phyloP scores from a whole-genome alignment of 2,329 filamentous ascomycete species.

The Aspergillus pseudoterreus region DNA sequence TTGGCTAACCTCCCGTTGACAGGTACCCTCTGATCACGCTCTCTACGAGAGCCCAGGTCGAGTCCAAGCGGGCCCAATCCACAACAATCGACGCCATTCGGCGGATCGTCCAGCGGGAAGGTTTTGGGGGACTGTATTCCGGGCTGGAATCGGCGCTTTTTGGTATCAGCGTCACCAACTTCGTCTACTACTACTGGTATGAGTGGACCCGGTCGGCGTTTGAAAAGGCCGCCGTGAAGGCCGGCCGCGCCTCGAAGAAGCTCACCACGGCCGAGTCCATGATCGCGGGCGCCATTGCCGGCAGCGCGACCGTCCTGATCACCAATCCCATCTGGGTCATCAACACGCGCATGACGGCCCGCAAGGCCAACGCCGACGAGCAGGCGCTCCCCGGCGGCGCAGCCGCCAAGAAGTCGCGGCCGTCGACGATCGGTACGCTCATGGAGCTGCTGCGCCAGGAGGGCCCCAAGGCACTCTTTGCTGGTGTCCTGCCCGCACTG shows the following conservation, averaged over 20 bases:
- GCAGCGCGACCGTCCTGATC: constrained; percentile 87
- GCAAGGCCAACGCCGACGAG: constrained; percentile 57
- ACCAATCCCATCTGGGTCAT: constrained; percentile 99
- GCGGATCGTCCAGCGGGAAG: constrained; percentile 87
- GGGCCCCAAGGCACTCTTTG: constrained; percentile 79
- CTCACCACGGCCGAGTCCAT: constrained; percentile 91
- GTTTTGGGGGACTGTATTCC: constrained; percentile 81
- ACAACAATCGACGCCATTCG: constrained; percentile 78
- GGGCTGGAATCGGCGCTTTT: constrained; percentile 93
- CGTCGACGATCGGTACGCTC: constrained; percentile 74
- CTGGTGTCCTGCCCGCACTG: constrained; percentile 86
- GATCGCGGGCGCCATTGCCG: constrained; percentile 89
- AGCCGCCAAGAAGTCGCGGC: constrained; percentile 49
- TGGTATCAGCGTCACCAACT: constrained; percentile 97
- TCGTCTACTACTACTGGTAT: constrained; percentile 99
- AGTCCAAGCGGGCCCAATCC: constrained; percentile 87
- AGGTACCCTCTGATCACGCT: constrained; percentile 96
- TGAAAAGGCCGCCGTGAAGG: constrained; percentile 66
- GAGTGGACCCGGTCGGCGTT: constrained; percentile 92
- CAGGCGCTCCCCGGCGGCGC: constrained; percentile 34
- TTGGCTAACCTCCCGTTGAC: constrained; percentile 9
- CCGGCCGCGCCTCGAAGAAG: constrained; percentile 71
- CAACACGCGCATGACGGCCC: constrained; percentile 96
- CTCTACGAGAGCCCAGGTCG: constrained; percentile 94
- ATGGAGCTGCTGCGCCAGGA: constrained; percentile 77